Percentiles rank a stretch among this genome's conserved stretches.
Conservation (phyloP, 805 yeast species). For the Candida pini region DNA sequence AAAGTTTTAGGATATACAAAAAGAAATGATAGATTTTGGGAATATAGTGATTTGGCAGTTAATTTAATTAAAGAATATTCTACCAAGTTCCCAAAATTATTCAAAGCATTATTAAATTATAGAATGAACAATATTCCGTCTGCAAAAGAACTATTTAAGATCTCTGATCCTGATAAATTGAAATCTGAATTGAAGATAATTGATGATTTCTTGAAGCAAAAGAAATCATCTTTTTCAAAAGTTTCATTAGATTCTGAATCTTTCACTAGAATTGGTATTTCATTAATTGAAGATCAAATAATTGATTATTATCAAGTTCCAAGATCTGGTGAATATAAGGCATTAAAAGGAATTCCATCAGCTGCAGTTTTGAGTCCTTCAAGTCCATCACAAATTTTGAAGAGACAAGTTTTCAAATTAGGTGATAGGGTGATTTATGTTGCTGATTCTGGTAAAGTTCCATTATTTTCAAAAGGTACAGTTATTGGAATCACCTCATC, state of each 20-base stretch:
- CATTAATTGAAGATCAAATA: constrained; percentile 59
- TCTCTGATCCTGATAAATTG: constrained; percentile 35
- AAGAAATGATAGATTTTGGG: constrained; percentile 68
- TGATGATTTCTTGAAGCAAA: constrained; percentile 42
- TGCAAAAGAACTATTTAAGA: constrained; percentile 32
- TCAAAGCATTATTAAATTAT: constrained; percentile 29
- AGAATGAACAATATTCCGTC: constrained; percentile 31
- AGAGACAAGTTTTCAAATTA: constrained; percentile 68
- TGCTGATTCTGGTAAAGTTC: constrained; percentile 84
- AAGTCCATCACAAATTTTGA: constrained; percentile 63
- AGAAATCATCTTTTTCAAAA: constrained; percentile 41
- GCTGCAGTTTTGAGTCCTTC: constrained; percentile 75
- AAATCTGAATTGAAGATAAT: constrained; percentile 34
- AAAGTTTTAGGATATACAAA: constrained; percentile 88
- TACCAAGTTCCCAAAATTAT: constrained; percentile 55
- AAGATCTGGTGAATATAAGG: constrained; percentile 44
- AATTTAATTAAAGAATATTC: constrained; percentile 58
- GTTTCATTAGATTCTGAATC: constrained; percentile 78
- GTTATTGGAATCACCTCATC: constrained; percentile 60
- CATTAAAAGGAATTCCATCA: constrained; percentile 76
- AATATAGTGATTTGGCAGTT: constrained; percentile 70
- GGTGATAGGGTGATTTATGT: constrained; percentile 91
- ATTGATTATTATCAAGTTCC: constrained; percentile 40
- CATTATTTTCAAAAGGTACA: constrained; percentile 82
- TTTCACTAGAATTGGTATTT: constrained; percentile 58